These are phyloP conservation scores for Penstemon barbatus DNA, from an alignment of 257 asterid genomes.

Conservation along the genomic window DNA sequence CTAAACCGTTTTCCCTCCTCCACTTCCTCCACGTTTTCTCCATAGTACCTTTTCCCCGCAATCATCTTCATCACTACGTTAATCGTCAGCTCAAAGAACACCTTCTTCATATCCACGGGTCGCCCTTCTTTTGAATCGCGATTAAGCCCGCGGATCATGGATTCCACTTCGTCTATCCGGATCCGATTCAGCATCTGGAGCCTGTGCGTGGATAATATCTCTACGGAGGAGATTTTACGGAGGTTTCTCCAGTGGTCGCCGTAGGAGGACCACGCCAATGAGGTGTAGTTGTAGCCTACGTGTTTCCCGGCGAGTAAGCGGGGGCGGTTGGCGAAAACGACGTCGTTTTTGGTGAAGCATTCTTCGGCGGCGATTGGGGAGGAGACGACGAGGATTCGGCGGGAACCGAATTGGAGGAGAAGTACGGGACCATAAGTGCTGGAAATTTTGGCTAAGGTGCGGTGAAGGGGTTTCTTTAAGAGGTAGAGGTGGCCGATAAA, in stretches of 20 bases:
- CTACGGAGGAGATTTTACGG: constrained; percentile 48
- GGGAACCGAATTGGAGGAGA: constrained; percentile 57
- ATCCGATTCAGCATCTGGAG: constrained; percentile 54
- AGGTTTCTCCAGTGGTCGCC: constrained; percentile 69
- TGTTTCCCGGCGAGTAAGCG: constrained; percentile 41
- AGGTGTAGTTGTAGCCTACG: constrained; percentile 39
- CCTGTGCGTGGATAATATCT: constrained; percentile 54
- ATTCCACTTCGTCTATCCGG: constrained; percentile 54
- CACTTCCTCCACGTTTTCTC: constrained; percentile 40
- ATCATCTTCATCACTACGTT: constrained; percentile 59
- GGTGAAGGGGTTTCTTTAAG: constrained; percentile 53
- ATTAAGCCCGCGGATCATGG: constrained; percentile 36
- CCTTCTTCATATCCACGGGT: constrained; percentile 49
- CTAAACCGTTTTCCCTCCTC: constrained; percentile 48
- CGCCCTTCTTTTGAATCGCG: constrained; percentile 21
- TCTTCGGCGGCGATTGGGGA: constrained; percentile 53
- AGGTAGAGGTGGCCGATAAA: constrained; percentile 41
- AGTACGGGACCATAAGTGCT: constrained; percentile 51
- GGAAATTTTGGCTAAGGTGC: constrained; percentile 53
- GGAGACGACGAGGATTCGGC: constrained; percentile 51
- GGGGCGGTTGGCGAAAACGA: constrained; percentile 54
- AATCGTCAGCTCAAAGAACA: constrained; percentile 41
- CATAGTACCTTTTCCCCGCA: constrained; percentile 52
- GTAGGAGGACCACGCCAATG: constrained; percentile 15
- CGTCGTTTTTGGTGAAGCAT: constrained; percentile 48